These are phyloP conservation scores for Barnettozyma californica DNA, from an alignment of 805 yeast species.

Conservation along the genomic window DNA sequence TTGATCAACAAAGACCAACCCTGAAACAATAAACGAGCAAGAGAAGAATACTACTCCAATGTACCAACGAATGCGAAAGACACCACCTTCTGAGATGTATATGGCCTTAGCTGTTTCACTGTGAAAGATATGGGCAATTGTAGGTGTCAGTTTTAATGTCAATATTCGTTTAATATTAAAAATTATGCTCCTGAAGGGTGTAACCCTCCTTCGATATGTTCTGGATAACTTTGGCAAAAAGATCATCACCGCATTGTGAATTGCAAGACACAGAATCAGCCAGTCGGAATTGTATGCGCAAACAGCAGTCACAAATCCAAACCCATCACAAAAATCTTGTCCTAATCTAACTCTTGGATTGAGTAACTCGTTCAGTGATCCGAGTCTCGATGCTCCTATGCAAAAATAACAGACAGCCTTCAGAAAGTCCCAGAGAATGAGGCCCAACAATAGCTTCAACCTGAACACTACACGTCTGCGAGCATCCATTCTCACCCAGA, in stretches of 20 bases:
- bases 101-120: neutral
- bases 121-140: neutral
- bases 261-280: constrained; percentile 14
- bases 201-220: constrained; percentile 8
- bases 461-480: constrained; percentile 19
- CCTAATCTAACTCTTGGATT: neutral
- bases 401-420: constrained; percentile 13
- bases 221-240: constrained; percentile 11
- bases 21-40: constrained; percentile 5
- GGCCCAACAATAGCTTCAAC: constrained; percentile 13
- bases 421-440: constrained; percentile 17
- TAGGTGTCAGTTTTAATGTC: neutral
- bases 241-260: constrained; percentile 19
- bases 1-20: constrained; percentile 12
- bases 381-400: constrained; percentile 1
- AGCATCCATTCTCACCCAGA: constrained; percentile 22
- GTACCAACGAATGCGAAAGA: constrained; percentile 12
- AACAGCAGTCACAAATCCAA: constrained; percentile 14
- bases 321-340: constrained; percentile 14
- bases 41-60: neutral
- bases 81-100: constrained; percentile 20
- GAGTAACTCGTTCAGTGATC: neutral
- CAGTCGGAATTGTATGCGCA: constrained; percentile 15
- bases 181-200: constrained; percentile 7
- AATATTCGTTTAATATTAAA: neutral